Evolutionary conservation across 2,329 filamentous ascomycete genomes (phyloP), one percentile per base, ranked within the genome.

Genomic region (Calcarisporium arbuscula): DNA sequence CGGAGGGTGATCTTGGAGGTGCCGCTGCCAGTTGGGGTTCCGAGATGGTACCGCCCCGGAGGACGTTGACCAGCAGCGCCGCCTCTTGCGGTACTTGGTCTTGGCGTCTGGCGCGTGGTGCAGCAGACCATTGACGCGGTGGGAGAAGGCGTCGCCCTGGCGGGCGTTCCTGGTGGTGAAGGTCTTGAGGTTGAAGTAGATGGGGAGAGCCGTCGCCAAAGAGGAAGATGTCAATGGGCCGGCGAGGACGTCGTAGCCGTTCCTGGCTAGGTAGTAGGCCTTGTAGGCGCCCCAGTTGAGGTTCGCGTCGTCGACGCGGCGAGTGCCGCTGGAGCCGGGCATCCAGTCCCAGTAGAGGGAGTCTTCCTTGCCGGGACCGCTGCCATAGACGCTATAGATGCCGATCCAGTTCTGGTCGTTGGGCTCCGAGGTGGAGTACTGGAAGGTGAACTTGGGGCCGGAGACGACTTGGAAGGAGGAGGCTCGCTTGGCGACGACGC

Each of bases 381-480:
- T 59, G n/a, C 51, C 53, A 2, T 46, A 49, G 9, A 49, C 41
- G 23, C 48, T 38, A 40, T 57, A 65, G 4, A 65, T 30, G 19
- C 55, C 62, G 16, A 65, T 44, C 62, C 62, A 65, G 41, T 65
- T 65, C 12, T 39, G 49, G 4, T 38, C 20, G 31, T 51, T 40
- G 5, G 56, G 39, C 4, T 43, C 28, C 1, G 43, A 23, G 0
- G 57, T 62, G 5, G 49, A 46, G 43, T 63, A 65, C 8, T 49
- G 30, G 35, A 65, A 61, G 0, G 58, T 62, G 29, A 57, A 52
- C 9, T 41, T 40, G 8, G 49, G 21, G 25, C 37, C 30, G 33
- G 21, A 21, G 10, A 22, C 21, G 10, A 19, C 21, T 2, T 45
- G 30, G 18, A 42, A 36, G 11, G 48, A 8, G 8, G 36, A 38